phyloP scores from a whole-genome alignment of 2,329 filamentous ascomycete genomes.

The Apiospora sp. region DNA sequence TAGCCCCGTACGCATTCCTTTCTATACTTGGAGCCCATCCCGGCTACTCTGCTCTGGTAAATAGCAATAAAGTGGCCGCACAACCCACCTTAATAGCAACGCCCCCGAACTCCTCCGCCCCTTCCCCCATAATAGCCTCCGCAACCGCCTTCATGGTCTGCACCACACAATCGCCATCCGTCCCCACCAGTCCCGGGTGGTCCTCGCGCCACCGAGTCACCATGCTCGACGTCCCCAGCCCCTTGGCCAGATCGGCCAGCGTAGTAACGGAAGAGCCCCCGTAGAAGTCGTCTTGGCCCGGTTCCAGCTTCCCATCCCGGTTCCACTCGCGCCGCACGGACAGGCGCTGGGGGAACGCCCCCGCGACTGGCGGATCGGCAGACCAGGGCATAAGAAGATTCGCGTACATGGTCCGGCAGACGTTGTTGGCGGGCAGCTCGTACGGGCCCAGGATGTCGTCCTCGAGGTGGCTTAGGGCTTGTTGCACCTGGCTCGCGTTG shows the following conservation, averaged over 20 bases:
- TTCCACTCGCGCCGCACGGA: slow-evolving; percentile 40
- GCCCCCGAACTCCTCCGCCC: neutral
- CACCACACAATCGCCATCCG: slow-evolving; percentile 45
- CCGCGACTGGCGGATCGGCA: slow-evolving; percentile 28
- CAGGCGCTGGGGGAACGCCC: slow-evolving; percentile 30
- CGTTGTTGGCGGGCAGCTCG: slow-evolving; percentile 45
- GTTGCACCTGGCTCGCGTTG: slow-evolving; percentile 46
- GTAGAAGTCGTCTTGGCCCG: slow-evolving; percentile 27
- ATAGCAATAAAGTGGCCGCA: neutral
- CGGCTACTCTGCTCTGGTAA: neutral
- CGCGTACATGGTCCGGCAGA: slow-evolving; percentile 49
- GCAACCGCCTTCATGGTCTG: neutral
- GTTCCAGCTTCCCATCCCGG: slow-evolving; percentile 35
- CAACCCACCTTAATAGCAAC: neutral
- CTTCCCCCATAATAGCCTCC: neutral
- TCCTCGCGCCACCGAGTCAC: slow-evolving; percentile 50
- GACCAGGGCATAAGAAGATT: slow-evolving; percentile 54
- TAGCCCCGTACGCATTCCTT: neutral
- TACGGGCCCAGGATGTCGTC: slow-evolving; percentile 46
- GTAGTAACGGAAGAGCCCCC: slow-evolving; percentile 31
- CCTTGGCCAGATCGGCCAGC: slow-evolving; percentile 37
- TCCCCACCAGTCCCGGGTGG: slow-evolving; percentile 44
- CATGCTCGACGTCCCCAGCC: slow-evolving; percentile 45
- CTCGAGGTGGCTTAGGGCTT: slow-evolving; percentile 46
- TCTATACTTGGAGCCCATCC: neutral